These are phyloP conservation scores for Trichaptum fuscoviolaceum DNA, from an alignment of 768 basidiomycete species.

Conservation along the genomic window DNA sequence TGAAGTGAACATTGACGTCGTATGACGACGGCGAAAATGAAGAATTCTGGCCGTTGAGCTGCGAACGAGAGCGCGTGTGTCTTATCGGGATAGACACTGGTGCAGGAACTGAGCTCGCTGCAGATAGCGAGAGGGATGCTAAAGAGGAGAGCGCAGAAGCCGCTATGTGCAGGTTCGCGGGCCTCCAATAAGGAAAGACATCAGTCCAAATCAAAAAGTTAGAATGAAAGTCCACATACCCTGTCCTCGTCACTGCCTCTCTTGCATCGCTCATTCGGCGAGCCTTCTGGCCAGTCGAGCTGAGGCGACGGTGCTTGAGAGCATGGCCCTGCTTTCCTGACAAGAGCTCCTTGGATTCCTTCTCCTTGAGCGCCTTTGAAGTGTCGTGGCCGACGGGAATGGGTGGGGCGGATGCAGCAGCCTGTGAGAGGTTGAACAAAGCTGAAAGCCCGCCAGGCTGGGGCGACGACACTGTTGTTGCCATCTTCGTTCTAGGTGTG, in stretches of 20 bases:
- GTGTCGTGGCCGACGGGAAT: slow-evolving; percentile 30
- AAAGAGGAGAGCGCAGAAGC: slow-evolving; percentile 9
- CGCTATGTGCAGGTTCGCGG: neutral
- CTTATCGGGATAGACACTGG: neutral
- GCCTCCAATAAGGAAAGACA: neutral
- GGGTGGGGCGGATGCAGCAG: slow-evolving; percentile 46
- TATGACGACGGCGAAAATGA: neutral
- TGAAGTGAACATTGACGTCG: neutral
- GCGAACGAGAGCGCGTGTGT: neutral
- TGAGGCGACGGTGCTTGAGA: slow-evolving; percentile 60
- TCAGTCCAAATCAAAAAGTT: slow-evolving; percentile 9
- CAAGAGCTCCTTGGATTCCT: neutral
- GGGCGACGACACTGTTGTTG: neutral
- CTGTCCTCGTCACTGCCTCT: slow-evolving; percentile 69
- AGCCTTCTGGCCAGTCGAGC: slow-evolving; percentile 64
- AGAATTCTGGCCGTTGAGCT: neutral
- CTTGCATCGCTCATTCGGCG: slow-evolving; percentile 74
- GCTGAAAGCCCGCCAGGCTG: slow-evolving; percentile 8
- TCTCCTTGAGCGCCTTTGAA: slow-evolving; percentile 4
- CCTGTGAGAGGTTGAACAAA: slow-evolving; percentile 65
- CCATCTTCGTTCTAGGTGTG: neutral
- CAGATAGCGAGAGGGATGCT: slow-evolving; percentile 2
- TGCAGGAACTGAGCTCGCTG: neutral
- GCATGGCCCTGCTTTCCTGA: slow-evolving; percentile 15
- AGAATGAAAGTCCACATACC: slow-evolving; percentile 43